A percentile compares a stretch with the other conserved stretches of the same genome.
These are phyloP conservation scores for Linnemannia elongata DNA, from an alignment of 192 early-diverging fungal species.

Conservation along the genomic window DNA sequence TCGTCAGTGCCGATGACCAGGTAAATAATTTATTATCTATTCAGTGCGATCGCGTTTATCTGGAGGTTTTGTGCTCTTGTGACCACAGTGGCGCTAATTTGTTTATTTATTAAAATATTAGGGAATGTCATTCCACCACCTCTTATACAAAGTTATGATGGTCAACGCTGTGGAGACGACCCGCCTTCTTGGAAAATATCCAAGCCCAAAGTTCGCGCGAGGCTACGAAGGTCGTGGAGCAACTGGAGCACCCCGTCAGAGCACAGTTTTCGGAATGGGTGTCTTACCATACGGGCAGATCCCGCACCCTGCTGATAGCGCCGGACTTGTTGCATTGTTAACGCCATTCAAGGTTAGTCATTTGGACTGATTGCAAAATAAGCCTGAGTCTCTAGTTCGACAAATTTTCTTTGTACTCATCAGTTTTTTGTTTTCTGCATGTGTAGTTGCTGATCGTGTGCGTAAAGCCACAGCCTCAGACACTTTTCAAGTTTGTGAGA, in stretches of 20 bases:
- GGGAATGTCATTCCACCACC: slow-evolving; percentile 74
- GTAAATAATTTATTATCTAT: slow-evolving; percentile 24
- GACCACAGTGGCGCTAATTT: background rate
- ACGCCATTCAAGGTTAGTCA: slow-evolving; percentile 69
- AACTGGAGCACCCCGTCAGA: slow-evolving; percentile 53
- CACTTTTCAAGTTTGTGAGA: slow-evolving; percentile 67
- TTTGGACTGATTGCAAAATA: background rate
- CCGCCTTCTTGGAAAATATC: slow-evolving; percentile 69
- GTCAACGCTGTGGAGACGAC: slow-evolving; percentile 71
- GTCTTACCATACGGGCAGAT: slow-evolving; percentile 69
- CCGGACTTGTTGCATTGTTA: slow-evolving; percentile 70
- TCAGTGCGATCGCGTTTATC: too few species aligned
- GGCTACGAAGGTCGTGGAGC: slow-evolving; percentile 7
- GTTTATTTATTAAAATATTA: background rate
- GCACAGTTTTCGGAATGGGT: slow-evolving; percentile 71
- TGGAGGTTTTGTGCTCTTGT: too few species aligned
- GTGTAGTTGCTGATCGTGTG: slow-evolving; percentile 70
- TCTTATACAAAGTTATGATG: slow-evolving; percentile 71
- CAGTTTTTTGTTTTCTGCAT: background rate
- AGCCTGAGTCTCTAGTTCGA: background rate
- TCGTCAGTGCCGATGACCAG: slow-evolving; percentile 69
- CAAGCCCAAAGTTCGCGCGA: slow-evolving; percentile 45
- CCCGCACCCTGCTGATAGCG: slow-evolving; percentile 66
- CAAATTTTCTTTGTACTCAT: background rate
- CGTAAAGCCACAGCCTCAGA: slow-evolving; percentile 69